Evolutionary conservation across 2,329 filamentous ascomycete genomes (phyloP), one percentile per base, ranked within the genome.

Genomic region (Penicillium olsonii): DNA sequence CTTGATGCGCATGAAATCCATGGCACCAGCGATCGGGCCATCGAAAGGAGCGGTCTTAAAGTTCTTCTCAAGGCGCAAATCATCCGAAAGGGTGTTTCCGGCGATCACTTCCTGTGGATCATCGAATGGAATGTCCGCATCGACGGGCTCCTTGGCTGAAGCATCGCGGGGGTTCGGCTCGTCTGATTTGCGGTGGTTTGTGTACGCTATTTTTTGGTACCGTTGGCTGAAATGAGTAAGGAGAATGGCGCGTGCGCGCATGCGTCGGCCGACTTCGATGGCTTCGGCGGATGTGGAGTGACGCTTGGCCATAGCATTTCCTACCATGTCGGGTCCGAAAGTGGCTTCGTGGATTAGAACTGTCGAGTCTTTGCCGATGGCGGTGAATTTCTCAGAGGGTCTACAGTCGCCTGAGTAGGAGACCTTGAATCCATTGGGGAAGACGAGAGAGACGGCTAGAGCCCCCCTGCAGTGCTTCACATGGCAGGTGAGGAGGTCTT

Each of bases 141-240:
- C 53, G 5, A 19, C 48, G 7, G 63, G 57, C 5, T 59, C 42
- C 18, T 52, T 40, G 11, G 48, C 46, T 3, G 22, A 18, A 29
- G 37, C 50, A 10, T 48, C 48, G 18, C 48, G 53, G 50, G 11
- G 31, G 38, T 18, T 43, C 42, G 27, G 19, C 37, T 58, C 44
- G 41, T 49, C 54, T 38, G 59, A 18, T 46, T 51, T 27, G 12
- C 20, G 35, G 40, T 64, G 49, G 24, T 68, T 56, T 83, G 69
- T 2, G 78, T 74, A 2, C 81, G 84, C 27, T 84, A 77, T 46
- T 71, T 92, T 92, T 62, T 90, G 87, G 70, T 99, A 99, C 7
- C 94, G 81, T 75, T 99, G 94, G 47, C 87, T 92, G 72, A 99
- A 99, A 69, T 99, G 94, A 7, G 94, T 99, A 41, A 99, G 78